A percentile compares a stretch with the other conserved stretches of the same genome.
Evolutionary conservation across 2,329 filamentous ascomycete genomes (phyloP).

Genomic region (Helotiales sp.): DNA sequence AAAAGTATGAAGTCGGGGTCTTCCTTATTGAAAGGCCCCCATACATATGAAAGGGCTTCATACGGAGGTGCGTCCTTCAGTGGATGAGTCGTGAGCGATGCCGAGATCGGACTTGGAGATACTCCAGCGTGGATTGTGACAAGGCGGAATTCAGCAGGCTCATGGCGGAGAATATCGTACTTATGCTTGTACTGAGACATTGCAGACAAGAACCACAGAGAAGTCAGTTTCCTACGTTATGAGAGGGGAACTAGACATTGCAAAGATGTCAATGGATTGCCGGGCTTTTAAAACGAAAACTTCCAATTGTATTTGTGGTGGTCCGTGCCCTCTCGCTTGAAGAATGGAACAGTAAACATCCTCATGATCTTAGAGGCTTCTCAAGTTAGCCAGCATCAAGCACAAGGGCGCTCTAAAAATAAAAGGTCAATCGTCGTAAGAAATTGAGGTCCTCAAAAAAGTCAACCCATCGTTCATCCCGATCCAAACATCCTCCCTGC

Average conservation of each 20-base stretch:
- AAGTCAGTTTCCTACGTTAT: background rate
- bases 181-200: conserved; percentile 8
- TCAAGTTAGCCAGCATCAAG: too few relatives aligned
- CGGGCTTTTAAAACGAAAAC: too few relatives aligned
- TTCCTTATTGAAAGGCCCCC: background rate
- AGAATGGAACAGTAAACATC: too few relatives aligned
- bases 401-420: too few relatives aligned
- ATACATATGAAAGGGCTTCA: conserved; percentile 3
- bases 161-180: background rate
- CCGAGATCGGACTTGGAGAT: background rate
- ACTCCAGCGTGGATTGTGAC: conserved; percentile 7
- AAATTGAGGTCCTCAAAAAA: background rate
- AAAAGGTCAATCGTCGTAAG: too few relatives aligned
- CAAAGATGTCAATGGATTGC: background rate
- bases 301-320: background rate
- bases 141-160: conserved; percentile 7
- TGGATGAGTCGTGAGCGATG: background rate
- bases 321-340: background rate
- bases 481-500: too few relatives aligned
- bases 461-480: background rate
- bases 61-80: background rate
- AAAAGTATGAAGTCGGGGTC: background rate
- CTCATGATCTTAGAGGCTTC: too few relatives aligned
- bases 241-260: background rate
- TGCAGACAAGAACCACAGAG: background rate